Base-by-base conservation (phyloP, 2,329 filamentous ascomycete genomes). In the Penicillium sp. region DNA sequence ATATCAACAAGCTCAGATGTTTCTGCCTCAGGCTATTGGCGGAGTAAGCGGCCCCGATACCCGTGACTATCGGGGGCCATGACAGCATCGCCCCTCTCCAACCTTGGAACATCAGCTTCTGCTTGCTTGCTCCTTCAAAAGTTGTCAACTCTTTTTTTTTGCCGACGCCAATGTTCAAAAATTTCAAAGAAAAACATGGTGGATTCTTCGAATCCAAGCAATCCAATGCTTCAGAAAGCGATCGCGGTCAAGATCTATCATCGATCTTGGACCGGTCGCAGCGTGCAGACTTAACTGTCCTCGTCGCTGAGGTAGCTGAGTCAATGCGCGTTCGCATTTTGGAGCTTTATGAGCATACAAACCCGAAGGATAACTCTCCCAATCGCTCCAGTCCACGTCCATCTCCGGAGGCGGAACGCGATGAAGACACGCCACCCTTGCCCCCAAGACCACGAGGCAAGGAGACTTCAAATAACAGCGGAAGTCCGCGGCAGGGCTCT, bases 231-330 rank as follows among this genome's bases (percentile, higher is more conserved):
- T 50, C 64, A 15, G 61, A 59, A 40, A 64, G 60, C 43, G 65
- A 70, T 46, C 57, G 65, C 36, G 70, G 72, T 53, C 72, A 74
- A 65, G 76, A 77, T 64, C 67, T 79, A 45, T 75, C 71, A 40
- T 74, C 75, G 44, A 71, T 78, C 50, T 61, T 79, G 39, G 69
- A 76, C 53, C 67, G 74, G 50, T 69, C 69, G 33, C 75, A 79
- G 61, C 73, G 77, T 15, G 75, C 65, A 15, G 74, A 78, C 40
- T 62, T 79, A 38, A 78, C 74, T 10, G 63, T 76, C 4, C 68
- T 79, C 3, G 66, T 79, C 16, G 73, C 74, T 13, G 68, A 70
- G 50, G 70, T 76, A 6, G 71, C 71, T 21, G 67, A 75, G 58
- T 71, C 69, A 11, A 79, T 79, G 77, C 71, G 76, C 41, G 67